Conservation (phyloP, 2,329 filamentous ascomycete genomes). For the Myriosclerotinia scirpicola region DNA sequence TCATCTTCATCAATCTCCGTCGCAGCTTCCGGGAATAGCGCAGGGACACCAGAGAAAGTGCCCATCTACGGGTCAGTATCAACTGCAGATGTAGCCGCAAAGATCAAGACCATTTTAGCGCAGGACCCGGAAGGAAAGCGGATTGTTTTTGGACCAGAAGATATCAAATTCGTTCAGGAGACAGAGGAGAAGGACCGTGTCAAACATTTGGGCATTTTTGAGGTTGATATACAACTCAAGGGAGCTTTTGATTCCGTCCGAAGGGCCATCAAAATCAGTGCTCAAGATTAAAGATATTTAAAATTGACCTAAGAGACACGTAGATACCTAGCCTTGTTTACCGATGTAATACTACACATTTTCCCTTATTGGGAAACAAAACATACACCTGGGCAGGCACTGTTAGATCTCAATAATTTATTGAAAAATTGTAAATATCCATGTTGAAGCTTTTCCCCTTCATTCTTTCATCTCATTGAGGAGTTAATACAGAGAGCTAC, state of each 20-base stretch:
- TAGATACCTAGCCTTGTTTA: not conserved
- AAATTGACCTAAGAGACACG: not conserved
- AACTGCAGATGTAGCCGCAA: slow-evolving; percentile 51
- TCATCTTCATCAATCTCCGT: slow-evolving; percentile 34
- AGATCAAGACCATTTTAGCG: slow-evolving; percentile 50
- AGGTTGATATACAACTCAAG: slow-evolving; percentile 51
- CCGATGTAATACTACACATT: slow-evolving; percentile 28
- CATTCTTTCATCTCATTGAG: not conserved
- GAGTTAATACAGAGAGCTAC: too few species aligned
- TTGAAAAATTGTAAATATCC: not conserved
- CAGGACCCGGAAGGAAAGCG: slow-evolving; percentile 52
- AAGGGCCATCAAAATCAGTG: slow-evolving; percentile 45
- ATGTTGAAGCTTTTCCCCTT: not conserved
- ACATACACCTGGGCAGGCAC: slow-evolving; percentile 1
- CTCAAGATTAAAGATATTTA: slow-evolving; percentile 39
- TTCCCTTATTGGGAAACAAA: not conserved
- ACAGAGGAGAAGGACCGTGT: slow-evolving; percentile 46
- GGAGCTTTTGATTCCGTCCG: slow-evolving; percentile 47
- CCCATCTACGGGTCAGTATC: slow-evolving; percentile 54
- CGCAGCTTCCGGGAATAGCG: slow-evolving; percentile 41
- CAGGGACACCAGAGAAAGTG: slow-evolving; percentile 31
- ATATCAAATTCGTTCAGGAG: slow-evolving; percentile 50
- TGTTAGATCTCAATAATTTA: not conserved
- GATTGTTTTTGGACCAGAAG: slow-evolving; percentile 50
- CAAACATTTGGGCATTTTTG: slow-evolving; percentile 54